A percentile compares a stretch with the other conserved stretches of the same genome.
phyloP scores from a whole-genome alignment of 2,329 filamentous ascomycete species.

The Chalaropsis thielavioides region DNA sequence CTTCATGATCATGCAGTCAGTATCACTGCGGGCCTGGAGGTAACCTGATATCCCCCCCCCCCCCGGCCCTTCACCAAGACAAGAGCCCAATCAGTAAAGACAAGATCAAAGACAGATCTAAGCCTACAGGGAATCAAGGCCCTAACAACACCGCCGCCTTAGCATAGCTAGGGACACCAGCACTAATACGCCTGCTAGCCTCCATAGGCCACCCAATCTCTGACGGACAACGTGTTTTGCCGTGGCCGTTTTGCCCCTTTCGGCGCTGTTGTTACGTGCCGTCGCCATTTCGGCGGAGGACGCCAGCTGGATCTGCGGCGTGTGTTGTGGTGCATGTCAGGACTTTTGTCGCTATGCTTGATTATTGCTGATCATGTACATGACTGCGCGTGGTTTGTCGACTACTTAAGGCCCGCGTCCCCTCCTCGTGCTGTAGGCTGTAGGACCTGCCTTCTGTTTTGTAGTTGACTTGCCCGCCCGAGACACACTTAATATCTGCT shows the following conservation, averaged over 20 bases:
- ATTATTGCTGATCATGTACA: neutral
- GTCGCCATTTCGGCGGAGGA: no score
- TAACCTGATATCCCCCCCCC: neutral
- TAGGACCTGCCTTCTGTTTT: neutral
- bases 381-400: neutral
- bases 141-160: neutral
- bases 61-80: neutral
- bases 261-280: no score
- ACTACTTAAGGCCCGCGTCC: neutral
- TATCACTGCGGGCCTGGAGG: neutral
- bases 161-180: neutral
- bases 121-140: neutral
- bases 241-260: neutral
- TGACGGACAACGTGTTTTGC: neutral
- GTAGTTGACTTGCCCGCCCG: neutral
- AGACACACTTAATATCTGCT: neutral
- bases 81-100: neutral
- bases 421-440: neutral
- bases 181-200: neutral
- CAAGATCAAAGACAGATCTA: neutral
- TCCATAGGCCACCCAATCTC: neutral
- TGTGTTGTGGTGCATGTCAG: neutral
- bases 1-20: neutral
- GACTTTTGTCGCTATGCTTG: neutral
- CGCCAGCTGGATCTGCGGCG: neutral